A percentile compares a stretch with the other conserved stretches of the same genome.
Conservation (phyloP, 2,329 filamentous ascomycete species). For the Daldinia sp. region DNA sequence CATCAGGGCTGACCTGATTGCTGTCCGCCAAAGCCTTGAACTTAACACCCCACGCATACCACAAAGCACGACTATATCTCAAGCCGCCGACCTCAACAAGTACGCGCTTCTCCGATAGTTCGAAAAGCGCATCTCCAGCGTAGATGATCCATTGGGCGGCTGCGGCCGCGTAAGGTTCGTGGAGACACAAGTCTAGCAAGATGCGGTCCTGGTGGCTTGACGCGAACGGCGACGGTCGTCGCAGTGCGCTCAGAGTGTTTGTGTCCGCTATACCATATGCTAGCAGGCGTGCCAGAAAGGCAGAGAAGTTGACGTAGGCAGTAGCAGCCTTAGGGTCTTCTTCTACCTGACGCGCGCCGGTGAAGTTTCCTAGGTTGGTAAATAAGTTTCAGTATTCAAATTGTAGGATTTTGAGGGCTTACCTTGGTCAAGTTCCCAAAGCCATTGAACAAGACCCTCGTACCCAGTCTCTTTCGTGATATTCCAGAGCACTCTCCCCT, state of each 20-base stretch:
- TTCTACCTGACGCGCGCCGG: neutral
- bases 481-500: neutral
- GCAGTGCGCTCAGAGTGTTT: neutral
- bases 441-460: neutral
- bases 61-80: neutral
- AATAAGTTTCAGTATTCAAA: neutral
- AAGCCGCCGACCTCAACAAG: neutral
- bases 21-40: neutral
- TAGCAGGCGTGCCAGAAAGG: neutral
- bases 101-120: slow-evolving; percentile 1
- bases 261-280: neutral
- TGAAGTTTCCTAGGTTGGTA: neutral
- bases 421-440: slow-evolving; percentile 3
- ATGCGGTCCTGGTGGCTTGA: neutral
- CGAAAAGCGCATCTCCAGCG: neutral
- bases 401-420: neutral
- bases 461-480: neutral
- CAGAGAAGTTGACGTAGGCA: slow-evolving; percentile 3
- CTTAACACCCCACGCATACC: neutral
- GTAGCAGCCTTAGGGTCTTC: neutral
- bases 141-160: neutral
- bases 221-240: slow-evolving; percentile 1
- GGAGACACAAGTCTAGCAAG: neutral
- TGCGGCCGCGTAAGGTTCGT: neutral
- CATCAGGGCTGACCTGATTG: neutral